A percentile compares a stretch with the other conserved stretches of the same genome.
Evolutionary conservation across 805 yeast species (phyloP).

Genomic region (Hyphopichia homilentoma): DNA sequence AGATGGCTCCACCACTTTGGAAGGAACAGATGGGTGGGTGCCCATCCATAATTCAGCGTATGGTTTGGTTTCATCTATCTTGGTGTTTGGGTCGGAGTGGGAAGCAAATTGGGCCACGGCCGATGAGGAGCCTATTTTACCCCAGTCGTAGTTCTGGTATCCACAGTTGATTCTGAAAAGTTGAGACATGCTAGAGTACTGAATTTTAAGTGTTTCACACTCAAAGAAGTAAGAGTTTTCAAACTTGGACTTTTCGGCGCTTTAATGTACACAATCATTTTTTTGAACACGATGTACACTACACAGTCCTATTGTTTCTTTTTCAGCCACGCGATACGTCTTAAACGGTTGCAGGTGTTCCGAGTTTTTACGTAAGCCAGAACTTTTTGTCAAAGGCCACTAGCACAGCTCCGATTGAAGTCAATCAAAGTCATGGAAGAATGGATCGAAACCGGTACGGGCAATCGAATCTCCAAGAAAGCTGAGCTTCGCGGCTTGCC

Average conservation of each 20-base stretch:
- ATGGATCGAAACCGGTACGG: conserved; percentile 50
- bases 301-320: not conserved
- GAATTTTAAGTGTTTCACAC: no score
- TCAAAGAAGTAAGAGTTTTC: no score
- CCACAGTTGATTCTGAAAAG: conserved; percentile 49
- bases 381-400: no score
- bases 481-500: conserved; percentile 43
- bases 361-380: no score
- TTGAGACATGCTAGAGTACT: conserved; percentile 25
- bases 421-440: conserved; percentile 2
- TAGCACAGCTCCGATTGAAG: no score
- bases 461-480: conserved; percentile 45
- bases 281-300: not conserved
- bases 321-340: not conserved
- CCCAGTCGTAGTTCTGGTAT: conserved; percentile 83
- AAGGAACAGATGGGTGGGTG: conserved; percentile 90
- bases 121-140: conserved; percentile 77
- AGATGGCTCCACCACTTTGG: conserved; percentile 45
- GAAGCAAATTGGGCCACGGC: conserved; percentile 89
- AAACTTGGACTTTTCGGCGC: no score
- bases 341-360: no score
- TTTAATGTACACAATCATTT: no score
- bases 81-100: conserved; percentile 56
- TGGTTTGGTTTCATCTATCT: conserved; percentile 71
- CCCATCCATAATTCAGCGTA: conserved; percentile 99